Percentiles rank a stretch among this genome's conserved stretches.
Conservation (phyloP, 2,329 filamentous ascomycete species). For the Pseudocercospora macadamiae region DNA sequence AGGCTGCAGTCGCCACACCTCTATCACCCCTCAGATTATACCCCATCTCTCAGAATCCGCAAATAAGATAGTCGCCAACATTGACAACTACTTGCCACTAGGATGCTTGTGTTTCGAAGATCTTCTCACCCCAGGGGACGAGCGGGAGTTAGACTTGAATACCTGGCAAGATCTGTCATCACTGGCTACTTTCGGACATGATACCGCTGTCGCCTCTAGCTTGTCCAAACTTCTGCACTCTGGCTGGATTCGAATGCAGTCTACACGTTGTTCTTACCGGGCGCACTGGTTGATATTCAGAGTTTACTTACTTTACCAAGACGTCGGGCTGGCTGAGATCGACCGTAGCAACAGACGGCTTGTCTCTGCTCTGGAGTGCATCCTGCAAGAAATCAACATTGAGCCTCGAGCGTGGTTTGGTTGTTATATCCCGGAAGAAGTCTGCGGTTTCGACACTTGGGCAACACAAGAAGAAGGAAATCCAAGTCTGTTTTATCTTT, state of each 20-base stretch:
- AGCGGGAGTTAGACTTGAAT: not conserved
- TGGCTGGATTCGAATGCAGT: constrained; percentile 30
- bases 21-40: not conserved
- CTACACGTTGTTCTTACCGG: constrained; percentile 6
- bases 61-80: constrained; percentile 14
- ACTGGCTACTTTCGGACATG: not conserved
- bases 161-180: constrained; percentile 15
- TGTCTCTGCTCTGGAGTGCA: constrained; percentile 47
- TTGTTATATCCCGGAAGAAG: constrained; percentile 21
- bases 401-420: constrained; percentile 61
- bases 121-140: not conserved
- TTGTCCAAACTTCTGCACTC: constrained; percentile 21
- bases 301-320: constrained; percentile 42
- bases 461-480: constrained; percentile 44
- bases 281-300: constrained; percentile 23
- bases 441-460: constrained; percentile 43
- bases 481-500: constrained; percentile 67
- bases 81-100: constrained; percentile 31
- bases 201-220: constrained; percentile 6
- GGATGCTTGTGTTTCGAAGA: constrained; percentile 30
- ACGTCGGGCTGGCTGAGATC: constrained; percentile 60
- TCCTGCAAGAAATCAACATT: constrained; percentile 61
- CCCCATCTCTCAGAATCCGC: not conserved
- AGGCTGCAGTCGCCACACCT: not conserved
- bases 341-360: constrained; percentile 53